Conservation (phyloP, 2,329 filamentous ascomycete species). For the Drechslera avenae region DNA sequence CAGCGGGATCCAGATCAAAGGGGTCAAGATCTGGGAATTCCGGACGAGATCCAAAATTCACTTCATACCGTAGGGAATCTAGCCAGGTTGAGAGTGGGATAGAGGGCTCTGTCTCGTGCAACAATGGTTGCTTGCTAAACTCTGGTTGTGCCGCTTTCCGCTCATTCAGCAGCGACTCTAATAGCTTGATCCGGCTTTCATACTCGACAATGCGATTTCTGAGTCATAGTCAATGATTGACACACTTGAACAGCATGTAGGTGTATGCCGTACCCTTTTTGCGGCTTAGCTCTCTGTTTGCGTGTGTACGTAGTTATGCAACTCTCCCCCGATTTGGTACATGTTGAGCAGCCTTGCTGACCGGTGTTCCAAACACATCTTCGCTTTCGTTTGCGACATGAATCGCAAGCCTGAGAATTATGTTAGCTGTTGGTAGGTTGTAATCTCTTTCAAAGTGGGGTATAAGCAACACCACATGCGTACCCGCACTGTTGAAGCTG, state of each 20-base stretch:
- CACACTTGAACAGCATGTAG: neutral
- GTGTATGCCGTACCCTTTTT: constrained; percentile 22
- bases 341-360: constrained; percentile 25
- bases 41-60: constrained; percentile 20
- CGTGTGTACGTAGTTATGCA: constrained; percentile 33
- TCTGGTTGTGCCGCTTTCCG: constrained; percentile 27
- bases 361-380: constrained; percentile 30
- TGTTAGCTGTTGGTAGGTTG: neutral
- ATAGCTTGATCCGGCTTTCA: constrained; percentile 29
- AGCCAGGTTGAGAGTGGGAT: constrained; percentile 25
- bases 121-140: constrained; percentile 18
- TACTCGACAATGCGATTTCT: constrained; percentile 32
- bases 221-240: neutral
- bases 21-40: constrained; percentile 17
- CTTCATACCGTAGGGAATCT: constrained; percentile 24
- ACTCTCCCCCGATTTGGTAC: constrained; percentile 28
- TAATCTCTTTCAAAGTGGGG: neutral
- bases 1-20: constrained; percentile 11
- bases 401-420: constrained; percentile 29
- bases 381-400: constrained; percentile 33
- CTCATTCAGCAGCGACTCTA: constrained; percentile 32
- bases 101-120: constrained; percentile 19
- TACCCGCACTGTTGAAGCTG: constrained; percentile 30
- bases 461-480: constrained; percentile 1
- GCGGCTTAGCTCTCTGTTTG: constrained; percentile 29